A percentile compares a stretch with the other conserved stretches of the same genome.
phyloP scores from a whole-genome alignment of 176 grass and related monocot genomes.

The Triticum urartu region DNA sequence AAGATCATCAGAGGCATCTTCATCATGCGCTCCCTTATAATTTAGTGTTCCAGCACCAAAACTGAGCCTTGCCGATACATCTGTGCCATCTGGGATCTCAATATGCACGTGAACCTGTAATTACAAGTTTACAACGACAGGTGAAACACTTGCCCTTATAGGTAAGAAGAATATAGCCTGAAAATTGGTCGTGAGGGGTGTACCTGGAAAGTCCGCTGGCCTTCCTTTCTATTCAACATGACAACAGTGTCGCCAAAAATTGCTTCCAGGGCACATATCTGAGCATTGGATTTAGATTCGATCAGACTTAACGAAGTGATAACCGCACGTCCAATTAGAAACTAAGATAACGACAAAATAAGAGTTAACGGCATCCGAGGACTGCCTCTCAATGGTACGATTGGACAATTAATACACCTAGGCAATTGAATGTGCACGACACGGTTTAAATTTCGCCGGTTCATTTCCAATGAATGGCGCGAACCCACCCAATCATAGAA shows the following conservation, averaged over 20 bases:
- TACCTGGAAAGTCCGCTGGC: conserved; percentile 72
- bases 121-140: conserved; percentile 2
- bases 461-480: background rate
- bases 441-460: background rate
- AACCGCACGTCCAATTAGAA: background rate
- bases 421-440: background rate
- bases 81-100: conserved; percentile 48
- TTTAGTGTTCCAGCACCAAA: conserved; percentile 42
- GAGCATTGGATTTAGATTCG: conserved; percentile 25
- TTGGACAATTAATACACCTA: background rate
- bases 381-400: background rate
- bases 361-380: background rate
- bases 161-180: background rate
- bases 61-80: conserved; percentile 40
- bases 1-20: conserved; percentile 40
- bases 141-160: conserved; percentile 14
- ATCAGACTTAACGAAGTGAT: conserved; percentile 21
- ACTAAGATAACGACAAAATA: background rate
- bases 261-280: conserved; percentile 78
- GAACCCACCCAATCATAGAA: background rate
- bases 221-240: conserved; percentile 51
- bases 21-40: conserved; percentile 30
- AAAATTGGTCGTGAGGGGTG: conserved; percentile 21
- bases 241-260: conserved; percentile 73
- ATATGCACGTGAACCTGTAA: conserved; percentile 48